These are phyloP conservation scores for Larix kaempferi DNA, from an alignment of 75 land plant species.

Conservation along the genomic window DNA sequence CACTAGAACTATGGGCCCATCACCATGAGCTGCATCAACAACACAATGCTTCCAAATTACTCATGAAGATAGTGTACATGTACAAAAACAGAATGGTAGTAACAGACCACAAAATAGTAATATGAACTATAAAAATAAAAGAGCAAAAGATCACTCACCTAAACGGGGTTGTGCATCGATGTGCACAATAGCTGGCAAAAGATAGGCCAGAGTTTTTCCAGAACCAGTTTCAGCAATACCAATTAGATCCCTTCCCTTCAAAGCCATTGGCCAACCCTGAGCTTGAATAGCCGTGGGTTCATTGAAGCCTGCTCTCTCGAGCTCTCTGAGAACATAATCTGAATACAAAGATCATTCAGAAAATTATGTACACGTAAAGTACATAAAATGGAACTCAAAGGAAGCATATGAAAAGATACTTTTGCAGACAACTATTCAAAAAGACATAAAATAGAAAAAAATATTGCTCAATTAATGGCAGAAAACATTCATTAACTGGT, in stretches of 20 bases:
- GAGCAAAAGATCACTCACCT: constrained; percentile 36
- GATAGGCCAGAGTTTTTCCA: constrained; percentile 90
- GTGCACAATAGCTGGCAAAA: constrained; percentile 87
- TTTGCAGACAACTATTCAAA: background rate
- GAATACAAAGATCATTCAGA: background rate
- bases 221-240: constrained; percentile 99
- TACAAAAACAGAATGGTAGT: background rate
- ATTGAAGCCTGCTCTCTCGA: constrained; percentile 71
- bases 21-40: constrained; percentile 52
- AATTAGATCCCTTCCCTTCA: constrained; percentile 90
- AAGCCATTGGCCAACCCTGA: constrained; percentile 99
- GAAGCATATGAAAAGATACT: no score
- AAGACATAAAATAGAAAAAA: background rate
- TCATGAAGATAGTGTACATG: background rate
- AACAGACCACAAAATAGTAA: background rate
- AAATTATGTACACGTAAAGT: background rate
- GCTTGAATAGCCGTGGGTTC: constrained; percentile 97
- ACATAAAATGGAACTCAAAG: background rate
- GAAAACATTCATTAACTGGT: background rate
- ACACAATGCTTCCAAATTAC: background rate
- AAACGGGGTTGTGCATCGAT: constrained; percentile 88
- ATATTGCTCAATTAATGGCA: background rate
- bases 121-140: background rate
- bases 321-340: constrained; percentile 83
- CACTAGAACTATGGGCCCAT: constrained; percentile 79